Evolutionary conservation across 179 eudicot genomes (phyloP).

Genomic region (Patellifolia procumbens): DNA sequence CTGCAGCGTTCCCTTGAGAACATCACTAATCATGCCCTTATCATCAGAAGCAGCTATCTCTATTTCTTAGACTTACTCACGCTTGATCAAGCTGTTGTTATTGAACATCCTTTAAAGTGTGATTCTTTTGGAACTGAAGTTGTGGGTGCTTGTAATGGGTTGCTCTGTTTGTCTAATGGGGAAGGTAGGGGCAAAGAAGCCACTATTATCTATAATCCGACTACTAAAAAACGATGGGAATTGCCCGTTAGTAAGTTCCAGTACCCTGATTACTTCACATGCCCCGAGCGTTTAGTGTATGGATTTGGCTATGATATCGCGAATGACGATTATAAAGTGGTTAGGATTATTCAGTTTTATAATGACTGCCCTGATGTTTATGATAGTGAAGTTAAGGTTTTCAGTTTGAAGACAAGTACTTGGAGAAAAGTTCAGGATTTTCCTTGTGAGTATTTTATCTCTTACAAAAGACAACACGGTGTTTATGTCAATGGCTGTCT

Average conservation of each 20-base stretch:
- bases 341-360: constrained; percentile 17
- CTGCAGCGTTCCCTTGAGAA: constrained; percentile 11
- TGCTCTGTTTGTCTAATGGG: constrained; percentile 26
- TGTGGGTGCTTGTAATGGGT: constrained; percentile 36
- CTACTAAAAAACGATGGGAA: constrained; percentile 9
- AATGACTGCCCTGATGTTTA: not conserved
- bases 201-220: constrained; percentile 27
- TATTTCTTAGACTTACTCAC: constrained; percentile 5
- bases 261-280: not conserved
- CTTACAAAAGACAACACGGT: constrained; percentile 21
- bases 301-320: constrained; percentile 28
- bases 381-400: constrained; percentile 37
- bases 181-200: not conserved
- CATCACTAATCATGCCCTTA: constrained; percentile 2
- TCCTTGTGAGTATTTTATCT: constrained; percentile 10
- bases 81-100: not conserved
- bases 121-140: not conserved
- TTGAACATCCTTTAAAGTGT: constrained; percentile 4
- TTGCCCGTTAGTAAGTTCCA: constrained; percentile 17
- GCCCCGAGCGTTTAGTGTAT: not conserved
- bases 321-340: constrained; percentile 20
- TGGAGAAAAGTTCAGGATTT: constrained; percentile 32
- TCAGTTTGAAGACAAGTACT: constrained; percentile 26
- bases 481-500: constrained; percentile 29
- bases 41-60: not conserved